Evolutionary conservation across 257 asterid genomes (phyloP).

Genomic region (Solanum paucissectum): DNA sequence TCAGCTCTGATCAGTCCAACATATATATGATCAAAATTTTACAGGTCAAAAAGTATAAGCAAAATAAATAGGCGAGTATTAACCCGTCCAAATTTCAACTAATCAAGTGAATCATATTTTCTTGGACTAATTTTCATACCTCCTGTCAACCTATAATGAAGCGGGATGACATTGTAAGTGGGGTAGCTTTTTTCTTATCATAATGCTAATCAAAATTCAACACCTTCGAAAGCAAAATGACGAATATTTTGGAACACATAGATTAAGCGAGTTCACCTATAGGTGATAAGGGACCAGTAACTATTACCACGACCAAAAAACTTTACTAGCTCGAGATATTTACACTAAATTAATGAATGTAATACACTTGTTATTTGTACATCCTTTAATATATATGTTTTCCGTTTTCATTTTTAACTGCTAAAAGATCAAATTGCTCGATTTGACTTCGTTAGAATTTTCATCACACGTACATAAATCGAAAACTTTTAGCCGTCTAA

Average conservation of each 20-base stretch:
- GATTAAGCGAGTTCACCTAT: neutral
- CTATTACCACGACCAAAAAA: neutral
- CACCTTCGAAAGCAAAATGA: neutral
- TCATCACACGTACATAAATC: neutral
- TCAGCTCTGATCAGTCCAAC: neutral
- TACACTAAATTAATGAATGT: too few species aligned
- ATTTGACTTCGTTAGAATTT: neutral
- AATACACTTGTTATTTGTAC: too few species aligned
- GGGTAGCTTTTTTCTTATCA: too few species aligned
- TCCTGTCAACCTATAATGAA: neutral
- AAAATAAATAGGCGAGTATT: neutral
- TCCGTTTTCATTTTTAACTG: neutral
- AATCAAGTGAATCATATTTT: neutral
- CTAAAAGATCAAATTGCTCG: neutral
- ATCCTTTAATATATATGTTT: neutral
- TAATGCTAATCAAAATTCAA: neutral
- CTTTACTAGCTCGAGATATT: too few species aligned
- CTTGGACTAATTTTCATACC: neutral
- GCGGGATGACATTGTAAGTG: neutral
- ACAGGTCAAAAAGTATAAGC: neutral
- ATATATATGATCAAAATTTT: neutral
- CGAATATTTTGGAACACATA: too few species aligned
- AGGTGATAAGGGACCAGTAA: neutral
- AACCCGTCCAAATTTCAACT: neutral
- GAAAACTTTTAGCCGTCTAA: neutral